Base-by-base conservation (phyloP, 768 basidiomycete genomes). In the Myochromella boudieri region DNA sequence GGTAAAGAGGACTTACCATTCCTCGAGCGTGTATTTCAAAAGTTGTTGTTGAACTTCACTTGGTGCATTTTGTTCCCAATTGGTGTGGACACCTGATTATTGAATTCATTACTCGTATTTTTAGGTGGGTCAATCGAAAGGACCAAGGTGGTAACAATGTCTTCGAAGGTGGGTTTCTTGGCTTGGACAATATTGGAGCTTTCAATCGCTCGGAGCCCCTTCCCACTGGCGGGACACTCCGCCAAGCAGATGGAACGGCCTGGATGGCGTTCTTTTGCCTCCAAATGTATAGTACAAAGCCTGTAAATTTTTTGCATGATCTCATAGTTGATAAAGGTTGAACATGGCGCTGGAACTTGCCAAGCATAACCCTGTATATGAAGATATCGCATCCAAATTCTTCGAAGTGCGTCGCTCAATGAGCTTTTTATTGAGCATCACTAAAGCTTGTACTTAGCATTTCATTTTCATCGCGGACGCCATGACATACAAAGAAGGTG, bases 221-320 rank as follows among this genome's bases (percentile, higher is more conserved):
- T 20, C 97, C 97, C 6, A 97, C 95, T 4, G 95, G 95, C 26
- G 97, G 97, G 7, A 81, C 71, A 14, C 74, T 99, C 48, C 93
- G 95, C 44, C 97, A 99, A 69, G 94, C 97, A 6, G 97, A 99
- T 63, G 95, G 95, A 7, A 99, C 97, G 5, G 92, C 95, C 0
- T 99, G 97, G 97, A 99, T 99, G 97, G 97, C 94, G 25, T 99
- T 98, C 72, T 99, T 95, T 67, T 93, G 87, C 56, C 68, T 98
- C 48, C 97, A 97, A 61, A 98, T 98, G 97, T 91, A 50, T 56
- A 81, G 57, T n/a, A n/a, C 33, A n/a, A 34, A 7, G 26, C 28
- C 33, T 41, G 24, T 27, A 49, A 10, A 7, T 22, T 40, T 24
- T 8, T 10, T 32, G 22, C n/a, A 15, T 32, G 15, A 37, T 33